Evolutionary conservation across 106 monocot genomes (phyloP).

Genomic region (Dendrobium catenatum): DNA sequence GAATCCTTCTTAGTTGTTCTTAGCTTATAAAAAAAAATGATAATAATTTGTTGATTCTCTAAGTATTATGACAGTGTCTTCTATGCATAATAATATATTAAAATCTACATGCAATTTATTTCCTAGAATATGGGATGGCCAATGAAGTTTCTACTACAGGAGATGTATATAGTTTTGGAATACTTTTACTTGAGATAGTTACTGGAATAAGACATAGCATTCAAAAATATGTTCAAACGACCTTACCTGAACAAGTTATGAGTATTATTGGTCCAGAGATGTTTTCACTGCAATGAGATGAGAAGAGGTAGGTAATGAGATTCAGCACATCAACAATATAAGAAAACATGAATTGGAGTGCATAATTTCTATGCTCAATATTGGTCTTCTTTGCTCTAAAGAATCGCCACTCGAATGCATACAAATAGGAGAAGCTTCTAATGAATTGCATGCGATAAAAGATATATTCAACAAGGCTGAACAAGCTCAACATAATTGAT

Average conservation of each 20-base stretch:
- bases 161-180: conserved; percentile 19
- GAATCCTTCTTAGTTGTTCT: background rate
- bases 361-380: conserved; percentile 3
- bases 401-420: conserved; percentile 20
- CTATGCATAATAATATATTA: no score
- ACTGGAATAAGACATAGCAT: background rate
- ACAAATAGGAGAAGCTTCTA: conserved; percentile 9
- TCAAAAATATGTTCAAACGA: background rate
- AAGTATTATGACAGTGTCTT: no score
- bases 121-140: conserved; percentile 14
- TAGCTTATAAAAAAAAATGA: no score
- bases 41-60: no score
- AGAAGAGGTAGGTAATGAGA: background rate
- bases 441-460: conserved; percentile 8
- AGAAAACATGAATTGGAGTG: conserved; percentile 6
- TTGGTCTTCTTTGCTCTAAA: conserved; percentile 34
- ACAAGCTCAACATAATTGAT: no score
- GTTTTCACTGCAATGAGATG: background rate
- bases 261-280: background rate
- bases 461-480: background rate
- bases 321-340: background rate
- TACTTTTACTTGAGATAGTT: conserved; percentile 14
- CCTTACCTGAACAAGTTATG: background rate
- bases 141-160: conserved; percentile 10
- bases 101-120: no score